Conservation (phyloP, 2,329 filamentous ascomycete species). For the Colletotrichum kahawae region DNA sequence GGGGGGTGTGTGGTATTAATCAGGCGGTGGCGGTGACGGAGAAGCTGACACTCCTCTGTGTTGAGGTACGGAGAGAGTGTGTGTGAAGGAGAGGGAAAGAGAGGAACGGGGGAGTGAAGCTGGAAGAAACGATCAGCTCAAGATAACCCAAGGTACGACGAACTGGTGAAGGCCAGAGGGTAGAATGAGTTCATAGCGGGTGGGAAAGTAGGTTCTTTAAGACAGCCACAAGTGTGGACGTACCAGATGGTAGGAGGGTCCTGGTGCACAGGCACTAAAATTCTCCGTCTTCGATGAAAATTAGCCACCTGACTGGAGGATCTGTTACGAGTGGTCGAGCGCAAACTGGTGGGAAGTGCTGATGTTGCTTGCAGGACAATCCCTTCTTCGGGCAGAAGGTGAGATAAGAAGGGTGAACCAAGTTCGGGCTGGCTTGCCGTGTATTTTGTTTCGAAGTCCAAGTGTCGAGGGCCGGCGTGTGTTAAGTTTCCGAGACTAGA, state of each 20-base stretch:
- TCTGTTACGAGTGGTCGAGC: slow-evolving; percentile 27
- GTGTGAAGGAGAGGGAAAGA: not conserved
- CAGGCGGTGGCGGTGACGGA: slow-evolving; percentile 16
- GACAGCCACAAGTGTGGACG: slow-evolving; percentile 24
- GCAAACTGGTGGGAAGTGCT: slow-evolving; percentile 27
- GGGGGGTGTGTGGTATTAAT: slow-evolving; percentile 19
- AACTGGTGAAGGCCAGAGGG: slow-evolving; percentile 21
- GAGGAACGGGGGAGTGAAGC: slow-evolving; percentile 11
- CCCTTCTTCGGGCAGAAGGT: slow-evolving; percentile 25
- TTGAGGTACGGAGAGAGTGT: not conserved
- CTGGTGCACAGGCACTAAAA: slow-evolving; percentile 29
- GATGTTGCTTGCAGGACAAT: slow-evolving; percentile 25
- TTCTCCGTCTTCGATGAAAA: slow-evolving; percentile 24
- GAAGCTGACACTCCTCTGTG: slow-evolving; percentile 4
- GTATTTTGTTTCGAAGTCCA: slow-evolving; percentile 37
- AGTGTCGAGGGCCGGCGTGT: slow-evolving; percentile 32
- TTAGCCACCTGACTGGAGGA: slow-evolving; percentile 26
- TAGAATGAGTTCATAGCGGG: slow-evolving; percentile 23
- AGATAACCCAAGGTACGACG: slow-evolving; percentile 24
- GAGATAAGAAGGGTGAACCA: slow-evolving; percentile 28
- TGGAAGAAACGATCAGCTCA: slow-evolving; percentile 21
- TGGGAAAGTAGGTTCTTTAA: slow-evolving; percentile 31
- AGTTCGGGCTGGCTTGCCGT: slow-evolving; percentile 31
- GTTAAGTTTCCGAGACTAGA: slow-evolving; percentile 37
- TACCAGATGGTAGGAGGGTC: slow-evolving; percentile 24